phyloP scores from a whole-genome alignment of 768 basidiomycete species.

The Hemileccinum rubropunctum region DNA sequence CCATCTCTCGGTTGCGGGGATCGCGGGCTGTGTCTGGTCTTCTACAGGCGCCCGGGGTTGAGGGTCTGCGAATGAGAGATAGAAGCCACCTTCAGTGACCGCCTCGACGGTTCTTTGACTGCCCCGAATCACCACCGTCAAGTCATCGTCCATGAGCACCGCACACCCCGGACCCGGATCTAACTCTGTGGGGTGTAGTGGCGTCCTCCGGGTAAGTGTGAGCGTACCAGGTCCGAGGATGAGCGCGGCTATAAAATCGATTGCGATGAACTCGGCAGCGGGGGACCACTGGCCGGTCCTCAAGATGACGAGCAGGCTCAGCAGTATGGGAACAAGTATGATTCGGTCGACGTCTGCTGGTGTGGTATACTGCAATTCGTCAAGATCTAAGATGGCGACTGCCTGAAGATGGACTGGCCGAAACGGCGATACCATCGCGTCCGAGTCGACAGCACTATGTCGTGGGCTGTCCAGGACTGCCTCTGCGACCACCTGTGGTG shows the following conservation, averaged over 20 bases:
- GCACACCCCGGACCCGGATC: conserved; percentile 13
- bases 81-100: conserved; percentile 20
- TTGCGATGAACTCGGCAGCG: background rate
- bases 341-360: conserved; percentile 9
- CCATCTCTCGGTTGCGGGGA: background rate
- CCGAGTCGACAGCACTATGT: background rate
- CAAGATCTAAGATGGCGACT: conserved; percentile 13
- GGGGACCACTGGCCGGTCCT: conserved; percentile 7
- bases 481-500: background rate
- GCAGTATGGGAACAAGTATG: conserved; percentile 12
- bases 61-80: conserved; percentile 11
- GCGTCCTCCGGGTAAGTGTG: conserved; percentile 12
- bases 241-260: conserved; percentile 12
- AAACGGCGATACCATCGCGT: background rate
- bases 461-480: no score
- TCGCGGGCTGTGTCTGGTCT: background rate
- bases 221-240: conserved; percentile 17
- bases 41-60: background rate
- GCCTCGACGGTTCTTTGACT: conserved; percentile 16
- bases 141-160: conserved; percentile 19
- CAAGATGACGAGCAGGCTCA: conserved; percentile 9
- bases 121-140: conserved; percentile 13
- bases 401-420: background rate
- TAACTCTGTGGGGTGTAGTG: conserved; percentile 4
- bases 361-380: conserved; percentile 11